Conservation (phyloP, 208 protist species). For the Leishmania gerbilli region DNA sequence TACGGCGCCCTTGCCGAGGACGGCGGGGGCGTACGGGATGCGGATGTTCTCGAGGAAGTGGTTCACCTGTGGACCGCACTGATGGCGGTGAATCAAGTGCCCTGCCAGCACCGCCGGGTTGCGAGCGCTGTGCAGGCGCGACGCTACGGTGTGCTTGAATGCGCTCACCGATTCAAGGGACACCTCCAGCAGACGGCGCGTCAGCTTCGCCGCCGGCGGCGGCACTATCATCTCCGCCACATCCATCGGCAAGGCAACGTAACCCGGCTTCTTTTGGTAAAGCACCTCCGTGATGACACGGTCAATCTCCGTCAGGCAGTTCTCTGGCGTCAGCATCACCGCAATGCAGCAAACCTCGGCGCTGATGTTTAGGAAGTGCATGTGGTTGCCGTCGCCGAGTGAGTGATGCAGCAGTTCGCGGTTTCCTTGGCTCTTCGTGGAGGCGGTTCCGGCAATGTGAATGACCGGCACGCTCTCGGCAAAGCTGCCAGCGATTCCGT, state of each 20-base stretch:
- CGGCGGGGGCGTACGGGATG: conserved; percentile 45
- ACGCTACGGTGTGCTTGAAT: conserved; percentile 33
- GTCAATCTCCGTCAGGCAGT: conserved; percentile 53
- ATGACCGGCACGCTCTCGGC: conserved; percentile 54
- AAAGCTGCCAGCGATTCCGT: conserved; percentile 40
- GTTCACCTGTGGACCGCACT: conserved; percentile 27
- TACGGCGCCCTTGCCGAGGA: conserved; percentile 50
- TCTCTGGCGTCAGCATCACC: conserved; percentile 43
- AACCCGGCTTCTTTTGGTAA: conserved; percentile 57
- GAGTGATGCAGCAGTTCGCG: conserved; percentile 52
- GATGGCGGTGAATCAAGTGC: conserved; percentile 45
- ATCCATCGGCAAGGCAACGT: conserved; percentile 45
- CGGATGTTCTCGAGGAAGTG: conserved; percentile 40
- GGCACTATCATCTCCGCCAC: conserved; percentile 38
- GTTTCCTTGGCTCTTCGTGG: conserved; percentile 26
- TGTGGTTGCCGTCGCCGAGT: conserved; percentile 53
- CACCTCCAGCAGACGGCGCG: conserved; percentile 27
- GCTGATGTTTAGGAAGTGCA: conserved; percentile 40
- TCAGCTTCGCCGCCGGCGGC: conserved; percentile 37
- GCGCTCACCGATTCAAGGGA: conserved; percentile 30
- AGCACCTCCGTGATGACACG: conserved; percentile 53
- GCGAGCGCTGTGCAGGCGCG: conserved; percentile 18
- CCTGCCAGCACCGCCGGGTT: conserved; percentile 44
- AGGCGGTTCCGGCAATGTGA: conserved; percentile 47
- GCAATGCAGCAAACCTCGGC: conserved; percentile 43